Evolutionary conservation across 768 basidiomycete species (phyloP).

Genomic region (Termitomyces sp.): DNA sequence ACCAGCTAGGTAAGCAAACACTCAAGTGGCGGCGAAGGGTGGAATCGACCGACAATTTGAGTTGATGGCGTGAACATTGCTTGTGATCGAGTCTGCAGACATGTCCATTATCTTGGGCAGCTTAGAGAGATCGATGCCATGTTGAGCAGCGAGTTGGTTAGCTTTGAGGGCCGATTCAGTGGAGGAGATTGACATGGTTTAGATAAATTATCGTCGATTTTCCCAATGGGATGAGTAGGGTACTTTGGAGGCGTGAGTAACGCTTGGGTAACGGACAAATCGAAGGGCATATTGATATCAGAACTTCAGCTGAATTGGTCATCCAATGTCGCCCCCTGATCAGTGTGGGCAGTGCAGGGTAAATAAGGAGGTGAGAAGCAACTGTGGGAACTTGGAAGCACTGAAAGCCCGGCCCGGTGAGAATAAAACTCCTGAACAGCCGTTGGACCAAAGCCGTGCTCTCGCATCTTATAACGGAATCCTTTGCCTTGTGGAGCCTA

Average conservation of each 20-base stretch:
- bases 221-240: not conserved
- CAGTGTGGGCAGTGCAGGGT: not conserved
- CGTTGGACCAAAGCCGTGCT: too few species aligned
- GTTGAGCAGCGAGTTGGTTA: constrained; percentile 22
- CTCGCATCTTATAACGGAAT: not conserved
- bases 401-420: not conserved
- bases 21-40: not conserved
- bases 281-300: not conserved
- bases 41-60: constrained; percentile 1
- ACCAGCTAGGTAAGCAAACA: not conserved
- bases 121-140: constrained; percentile 35
- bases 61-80: constrained; percentile 19
- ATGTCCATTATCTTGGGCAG: constrained; percentile 34
- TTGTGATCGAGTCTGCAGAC: constrained; percentile 34
- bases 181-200: not conserved
- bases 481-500: not conserved
- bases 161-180: constrained; percentile 21
- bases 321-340: not conserved
- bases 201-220: not conserved
- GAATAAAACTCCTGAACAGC: too few species aligned
- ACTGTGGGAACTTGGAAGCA: not conserved
- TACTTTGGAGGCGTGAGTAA: not conserved
- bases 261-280: not conserved
- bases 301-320: not conserved
- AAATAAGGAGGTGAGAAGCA: not conserved